Evolutionary conservation across 2,329 filamentous ascomycete species (phyloP).

Genomic region (Septoria petroselini): DNA sequence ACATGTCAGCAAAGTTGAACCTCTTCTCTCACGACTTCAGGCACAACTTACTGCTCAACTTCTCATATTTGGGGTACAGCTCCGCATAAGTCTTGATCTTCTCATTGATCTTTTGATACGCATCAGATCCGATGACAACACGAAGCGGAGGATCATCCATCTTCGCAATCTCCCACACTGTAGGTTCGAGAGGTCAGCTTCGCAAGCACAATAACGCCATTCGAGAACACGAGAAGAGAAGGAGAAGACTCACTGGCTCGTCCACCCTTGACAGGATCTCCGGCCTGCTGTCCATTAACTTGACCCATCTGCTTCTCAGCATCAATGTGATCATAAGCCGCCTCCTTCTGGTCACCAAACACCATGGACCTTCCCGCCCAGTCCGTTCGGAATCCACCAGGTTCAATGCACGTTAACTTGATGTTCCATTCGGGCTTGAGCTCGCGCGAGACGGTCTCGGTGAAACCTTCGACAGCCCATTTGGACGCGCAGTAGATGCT

Average conservation of each 20-base stretch:
- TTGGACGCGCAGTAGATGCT: constrained; percentile 45
- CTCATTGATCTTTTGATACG: constrained; percentile 47
- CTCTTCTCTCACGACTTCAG: background rate
- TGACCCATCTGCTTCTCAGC: constrained; percentile 42
- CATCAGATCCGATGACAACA: constrained; percentile 54
- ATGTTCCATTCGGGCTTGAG: constrained; percentile 49
- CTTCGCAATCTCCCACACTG: constrained; percentile 53
- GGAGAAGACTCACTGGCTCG: constrained; percentile 37
- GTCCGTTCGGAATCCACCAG: constrained; percentile 48
- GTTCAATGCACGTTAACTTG: constrained; percentile 47
- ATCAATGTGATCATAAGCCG: constrained; percentile 51
- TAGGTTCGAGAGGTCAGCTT: constrained; percentile 36
- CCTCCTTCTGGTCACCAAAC: constrained; percentile 45
- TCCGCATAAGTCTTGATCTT: constrained; percentile 53
- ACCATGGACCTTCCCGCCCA: constrained; percentile 49
- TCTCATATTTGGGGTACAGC: constrained; percentile 51
- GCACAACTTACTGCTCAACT: constrained; percentile 11
- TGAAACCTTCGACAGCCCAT: constrained; percentile 51
- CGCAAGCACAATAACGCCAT: background rate
- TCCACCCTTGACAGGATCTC: constrained; percentile 50
- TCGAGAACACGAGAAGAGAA: constrained; percentile 42
- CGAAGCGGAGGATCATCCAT: constrained; percentile 54
- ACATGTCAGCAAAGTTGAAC: background rate
- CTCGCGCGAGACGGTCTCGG: constrained; percentile 43
- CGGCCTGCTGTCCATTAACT: constrained; percentile 46